Evolutionary conservation across 1,284 basidiomycete species (phyloP), one percentile per base, ranked within the genome.

Genomic region (Malassezia furfur): DNA sequence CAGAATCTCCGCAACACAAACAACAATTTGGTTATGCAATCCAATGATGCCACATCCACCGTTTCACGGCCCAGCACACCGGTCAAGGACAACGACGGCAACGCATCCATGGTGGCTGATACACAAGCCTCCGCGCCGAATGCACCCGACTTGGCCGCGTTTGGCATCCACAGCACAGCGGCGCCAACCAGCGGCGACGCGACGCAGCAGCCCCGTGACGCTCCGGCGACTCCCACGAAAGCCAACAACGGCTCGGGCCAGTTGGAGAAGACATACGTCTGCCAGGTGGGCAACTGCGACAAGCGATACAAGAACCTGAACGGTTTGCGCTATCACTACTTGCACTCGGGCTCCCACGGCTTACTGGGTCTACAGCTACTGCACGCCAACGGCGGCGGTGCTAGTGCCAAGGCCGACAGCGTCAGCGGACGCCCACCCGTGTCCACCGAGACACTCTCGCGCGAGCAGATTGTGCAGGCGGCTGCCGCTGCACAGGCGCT

Each of bases 291-390:
- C 43, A 73, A 70, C 31, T 98, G 93, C 75, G 84, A 84, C 69
- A 83, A 94, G 75, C 78, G 93, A 67, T 98, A 96, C 79, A 91
- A 96, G 81, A 96, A 96, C 56, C 57, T 75, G 44, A 74, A 72
- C 53, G 72, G 72, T 12, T 55, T 68, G 76, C 78, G 87, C 70
- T 96, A 98, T 67, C 91, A 98, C 77, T 96, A 96, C 76, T 86
- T 91, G 73, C 91, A 96, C 77, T 88, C 87, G 31, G 91, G 93
- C 15, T 90, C 91, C 52, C 93, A 96, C 76, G 56, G 75, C 76
- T 9, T 67, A 65, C 34, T 77, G 77, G 63, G 74, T 22, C 54
- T 72, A 55, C 66, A 69, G 52, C 62, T 73, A 11, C 56, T 73
- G 28, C 67, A 68, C 49, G 63, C 70, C 19, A 64, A 66, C 12